Evolutionary conservation across 2,329 filamentous ascomycete species (phyloP).

Genomic region (Kalmusia sp.): DNA sequence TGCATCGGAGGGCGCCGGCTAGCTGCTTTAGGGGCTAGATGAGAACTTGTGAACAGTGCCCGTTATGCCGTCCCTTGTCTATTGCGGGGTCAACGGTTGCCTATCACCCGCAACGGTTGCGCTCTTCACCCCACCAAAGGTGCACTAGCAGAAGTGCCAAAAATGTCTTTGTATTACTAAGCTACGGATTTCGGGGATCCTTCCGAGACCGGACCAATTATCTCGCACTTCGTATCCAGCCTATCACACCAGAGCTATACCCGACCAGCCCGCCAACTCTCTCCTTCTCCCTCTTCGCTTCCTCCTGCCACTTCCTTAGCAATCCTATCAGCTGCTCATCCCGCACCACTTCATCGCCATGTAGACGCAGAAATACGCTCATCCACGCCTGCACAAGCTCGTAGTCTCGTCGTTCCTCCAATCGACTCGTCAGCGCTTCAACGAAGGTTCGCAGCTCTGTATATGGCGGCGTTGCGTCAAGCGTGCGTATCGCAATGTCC

Average conservation of each 20-base stretch:
- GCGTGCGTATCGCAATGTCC: constrained; percentile 87
- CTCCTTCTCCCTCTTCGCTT: constrained; percentile 74
- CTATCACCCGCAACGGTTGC: too few species aligned
- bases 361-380: constrained; percentile 86
- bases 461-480: constrained; percentile 62
- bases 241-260: constrained; percentile 85
- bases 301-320: constrained; percentile 72
- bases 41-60: too few species aligned
- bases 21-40: too few species aligned
- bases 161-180: too few species aligned
- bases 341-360: constrained; percentile 66
- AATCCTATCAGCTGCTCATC: constrained; percentile 62
- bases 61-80: too few species aligned
- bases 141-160: too few species aligned
- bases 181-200: too few species aligned
- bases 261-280: constrained; percentile 80
- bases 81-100: too few species aligned
- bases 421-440: constrained; percentile 73
- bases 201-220: constrained; percentile 15
- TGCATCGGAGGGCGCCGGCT: too few species aligned
- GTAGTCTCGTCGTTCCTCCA: constrained; percentile 78
- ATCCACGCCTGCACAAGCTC: constrained; percentile 98
- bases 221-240: constrained; percentile 70
- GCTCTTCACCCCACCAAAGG: too few species aligned
- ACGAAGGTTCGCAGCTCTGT: constrained; percentile 83